A percentile compares a stretch with the other conserved stretches of the same genome.
Conservation (phyloP, 345 rosid genomes). For the Ceriops zippeliana region DNA sequence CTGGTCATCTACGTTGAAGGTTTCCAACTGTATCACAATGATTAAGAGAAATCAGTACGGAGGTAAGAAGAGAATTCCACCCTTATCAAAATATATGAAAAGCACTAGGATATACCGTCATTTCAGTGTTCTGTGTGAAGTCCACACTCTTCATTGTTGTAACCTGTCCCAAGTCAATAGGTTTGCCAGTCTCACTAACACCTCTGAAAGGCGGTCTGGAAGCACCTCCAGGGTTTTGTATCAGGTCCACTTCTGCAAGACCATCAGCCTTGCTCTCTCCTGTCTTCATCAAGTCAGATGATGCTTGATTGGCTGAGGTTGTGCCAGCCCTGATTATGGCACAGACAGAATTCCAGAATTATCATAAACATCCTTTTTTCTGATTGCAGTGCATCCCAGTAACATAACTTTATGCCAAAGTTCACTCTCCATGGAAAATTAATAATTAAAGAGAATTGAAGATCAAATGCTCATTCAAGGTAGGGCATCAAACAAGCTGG, state of each 20-base stretch:
- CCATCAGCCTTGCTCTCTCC: constrained; percentile 29
- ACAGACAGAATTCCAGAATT: constrained; percentile 15
- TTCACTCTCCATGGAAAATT: no score
- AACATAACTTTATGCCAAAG: no score
- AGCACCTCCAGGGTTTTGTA: constrained; percentile 25
- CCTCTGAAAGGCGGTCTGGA: constrained; percentile 22
- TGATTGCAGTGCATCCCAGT: background rate
- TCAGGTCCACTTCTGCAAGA: constrained; percentile 26
- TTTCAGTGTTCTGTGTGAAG: constrained; percentile 30
- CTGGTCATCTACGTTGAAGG: constrained; percentile 24
- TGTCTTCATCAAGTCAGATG: constrained; percentile 35
- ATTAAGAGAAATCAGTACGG: constrained; percentile 3
- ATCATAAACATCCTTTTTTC: background rate
- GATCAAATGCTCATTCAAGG: no score
- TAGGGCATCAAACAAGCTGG: no score
- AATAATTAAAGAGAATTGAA: no score
- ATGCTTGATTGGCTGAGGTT: constrained; percentile 38
- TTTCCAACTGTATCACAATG: constrained; percentile 34
- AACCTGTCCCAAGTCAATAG: constrained; percentile 35
- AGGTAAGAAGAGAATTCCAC: background rate
- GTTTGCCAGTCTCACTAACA: constrained; percentile 30
- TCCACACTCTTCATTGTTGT: constrained; percentile 36
- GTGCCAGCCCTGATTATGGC: constrained; percentile 41
- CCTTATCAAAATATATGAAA: constrained; percentile 3
- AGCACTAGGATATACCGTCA: constrained; percentile 35